A percentile compares a stretch with the other conserved stretches of the same genome.
Conservation (phyloP, 2,329 filamentous ascomycete species). For the Bipolaris cookei region DNA sequence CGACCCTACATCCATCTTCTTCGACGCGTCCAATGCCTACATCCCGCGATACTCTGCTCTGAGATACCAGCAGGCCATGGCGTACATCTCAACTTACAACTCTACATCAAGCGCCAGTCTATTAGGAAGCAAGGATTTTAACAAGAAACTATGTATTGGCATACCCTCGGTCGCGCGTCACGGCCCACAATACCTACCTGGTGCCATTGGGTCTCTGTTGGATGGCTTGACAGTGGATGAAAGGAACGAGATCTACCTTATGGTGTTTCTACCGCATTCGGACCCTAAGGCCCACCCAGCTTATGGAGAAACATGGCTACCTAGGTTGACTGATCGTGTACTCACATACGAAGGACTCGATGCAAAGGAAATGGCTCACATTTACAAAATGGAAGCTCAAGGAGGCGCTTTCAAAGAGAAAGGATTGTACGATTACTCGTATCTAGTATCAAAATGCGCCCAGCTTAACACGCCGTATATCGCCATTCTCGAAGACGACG, state of each 20-base stretch:
- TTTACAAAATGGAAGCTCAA: conserved; percentile 39
- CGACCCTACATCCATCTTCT: conserved; percentile 48
- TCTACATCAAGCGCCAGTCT: conserved; percentile 22
- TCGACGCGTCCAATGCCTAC: conserved; percentile 42
- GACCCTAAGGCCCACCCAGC: conserved; percentile 52
- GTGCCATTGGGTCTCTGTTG: conserved; percentile 53
- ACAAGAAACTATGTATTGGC: conserved; percentile 52
- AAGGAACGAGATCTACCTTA: conserved; percentile 51
- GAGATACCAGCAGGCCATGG: conserved; percentile 38
- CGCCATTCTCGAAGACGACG: conserved; percentile 57
- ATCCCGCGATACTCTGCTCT: conserved; percentile 41
- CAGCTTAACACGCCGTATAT: conserved; percentile 50
- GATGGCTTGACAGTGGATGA: conserved; percentile 52
- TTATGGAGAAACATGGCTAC: conserved; percentile 51
- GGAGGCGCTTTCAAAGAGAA: conserved; percentile 49
- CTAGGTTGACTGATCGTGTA: conserved; percentile 49
- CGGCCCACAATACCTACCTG: conserved; percentile 51
- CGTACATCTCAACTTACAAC: conserved; percentile 32
- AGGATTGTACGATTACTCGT: conserved; percentile 54
- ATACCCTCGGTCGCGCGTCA: conserved; percentile 53
- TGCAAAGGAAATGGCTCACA: conserved; percentile 42
- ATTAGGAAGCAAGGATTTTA: conserved; percentile 14
- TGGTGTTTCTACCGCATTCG: conserved; percentile 55
- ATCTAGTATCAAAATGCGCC: conserved; percentile 52
- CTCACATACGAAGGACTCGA: conserved; percentile 48